Evolutionary conservation across 805 yeast genomes (phyloP).

Genomic region (Schizosaccharomyces octosporus): DNA sequence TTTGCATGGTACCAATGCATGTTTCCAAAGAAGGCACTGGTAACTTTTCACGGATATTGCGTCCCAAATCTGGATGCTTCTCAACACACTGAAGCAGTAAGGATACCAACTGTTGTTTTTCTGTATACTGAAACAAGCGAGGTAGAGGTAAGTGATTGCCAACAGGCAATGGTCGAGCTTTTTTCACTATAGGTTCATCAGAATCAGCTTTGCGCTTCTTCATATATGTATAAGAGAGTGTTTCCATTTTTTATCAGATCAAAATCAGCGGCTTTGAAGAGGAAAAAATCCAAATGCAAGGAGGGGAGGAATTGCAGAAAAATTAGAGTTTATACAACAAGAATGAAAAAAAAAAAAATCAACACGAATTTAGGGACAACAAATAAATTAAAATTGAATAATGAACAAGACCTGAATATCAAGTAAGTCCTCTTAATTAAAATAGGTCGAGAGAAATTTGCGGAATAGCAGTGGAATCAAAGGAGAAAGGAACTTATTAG

Average conservation of each 20-base stretch:
- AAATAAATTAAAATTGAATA: too few species aligned
- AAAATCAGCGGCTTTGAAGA: background rate
- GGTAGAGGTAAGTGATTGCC: constrained; percentile 40
- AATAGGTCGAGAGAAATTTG: too few species aligned
- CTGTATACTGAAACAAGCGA: constrained; percentile 45
- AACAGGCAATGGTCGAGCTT: background rate
- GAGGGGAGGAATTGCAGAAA: background rate
- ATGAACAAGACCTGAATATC: too few species aligned
- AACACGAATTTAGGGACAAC: too few species aligned
- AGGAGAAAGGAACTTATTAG: too few species aligned
- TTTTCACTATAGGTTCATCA: background rate
- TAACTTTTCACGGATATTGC: constrained; percentile 24
- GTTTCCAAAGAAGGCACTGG: constrained; percentile 34
- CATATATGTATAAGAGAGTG: background rate
- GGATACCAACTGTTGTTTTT: constrained; percentile 27
- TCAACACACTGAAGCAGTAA: constrained; percentile 29
- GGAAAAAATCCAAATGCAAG: background rate
- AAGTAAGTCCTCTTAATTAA: too few species aligned
- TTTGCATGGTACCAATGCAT: constrained; percentile 25
- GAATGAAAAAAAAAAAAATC: too few species aligned
- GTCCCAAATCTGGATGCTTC: constrained; percentile 35
- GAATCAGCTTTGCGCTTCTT: background rate
- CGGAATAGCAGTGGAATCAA: too few species aligned
- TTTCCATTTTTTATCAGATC: background rate
- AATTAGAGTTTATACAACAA: too few species aligned